phyloP scores from a whole-genome alignment of 2,329 filamentous ascomycete species.

The Tolypocladium cylindrosporum region DNA sequence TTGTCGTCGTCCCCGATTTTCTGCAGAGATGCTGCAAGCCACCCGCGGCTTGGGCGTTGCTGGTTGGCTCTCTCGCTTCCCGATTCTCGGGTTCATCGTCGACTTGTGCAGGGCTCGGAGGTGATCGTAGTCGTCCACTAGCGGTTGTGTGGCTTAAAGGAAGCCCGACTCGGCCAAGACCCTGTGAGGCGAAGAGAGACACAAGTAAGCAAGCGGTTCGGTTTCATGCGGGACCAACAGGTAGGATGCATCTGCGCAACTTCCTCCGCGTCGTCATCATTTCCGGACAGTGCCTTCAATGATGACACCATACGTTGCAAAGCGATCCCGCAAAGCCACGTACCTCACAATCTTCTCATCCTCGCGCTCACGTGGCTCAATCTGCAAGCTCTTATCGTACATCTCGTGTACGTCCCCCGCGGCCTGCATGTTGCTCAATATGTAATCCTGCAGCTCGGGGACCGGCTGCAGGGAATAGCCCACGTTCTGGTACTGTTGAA shows the following conservation, averaged over 20 bases:
- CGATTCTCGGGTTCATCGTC: not conserved
- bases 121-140: not conserved
- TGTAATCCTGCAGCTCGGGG: constrained; percentile 89
- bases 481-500: constrained; percentile 97
- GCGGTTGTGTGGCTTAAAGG: constrained; percentile 28
- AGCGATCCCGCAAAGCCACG: constrained; percentile 25
- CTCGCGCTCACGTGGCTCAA: constrained; percentile 92
- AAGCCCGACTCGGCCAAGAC: constrained; percentile 53
- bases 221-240: not conserved
- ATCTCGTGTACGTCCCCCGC: constrained; percentile 97
- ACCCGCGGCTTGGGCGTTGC: not conserved
- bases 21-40: not conserved
- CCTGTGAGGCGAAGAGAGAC: constrained; percentile 22
- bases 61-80: not conserved
- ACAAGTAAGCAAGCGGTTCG: not conserved
- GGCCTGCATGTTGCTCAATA: constrained; percentile 89
- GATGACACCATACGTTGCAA: constrained; percentile 10
- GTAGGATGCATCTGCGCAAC: constrained; percentile 2
- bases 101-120: not conserved
- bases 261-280: not conserved
- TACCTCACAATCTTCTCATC: constrained; percentile 99
- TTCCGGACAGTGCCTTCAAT: not conserved
- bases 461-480: constrained; percentile 89
- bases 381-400: constrained; percentile 92
- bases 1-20: not conserved